Base-by-base conservation (phyloP, 2,329 filamentous ascomycete genomes). In the Scopulariopsis brevicaulis region DNA sequence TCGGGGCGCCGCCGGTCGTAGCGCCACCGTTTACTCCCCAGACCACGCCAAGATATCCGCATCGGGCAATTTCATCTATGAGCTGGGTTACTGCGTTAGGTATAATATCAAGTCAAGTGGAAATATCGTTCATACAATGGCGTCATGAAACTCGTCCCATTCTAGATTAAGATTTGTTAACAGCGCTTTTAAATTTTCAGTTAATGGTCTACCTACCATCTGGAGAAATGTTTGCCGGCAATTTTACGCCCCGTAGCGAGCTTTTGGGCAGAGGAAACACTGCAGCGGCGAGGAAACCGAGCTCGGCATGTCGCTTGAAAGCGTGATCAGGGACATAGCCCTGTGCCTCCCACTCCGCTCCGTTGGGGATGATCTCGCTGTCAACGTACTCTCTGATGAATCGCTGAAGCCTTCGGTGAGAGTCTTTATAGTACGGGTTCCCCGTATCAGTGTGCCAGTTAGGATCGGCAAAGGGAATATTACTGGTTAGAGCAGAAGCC, bases 391-490 rank as follows among this genome's bases (percentile, higher is more conserved):
- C 73, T 63, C 89, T 79, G 65, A 90, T 76, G 52, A 85, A 88
- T 65, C 78, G 80, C 69, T 86, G 86, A 63, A 95, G 71, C 52
- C 75, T 75, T 53, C 80, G 77, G 68, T 95, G 90, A 62, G 81
- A 86, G 37, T 90, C 88, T 54, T 81, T 87, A 76, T 85, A 95
- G 74, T 93, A 95, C 2, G 89, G 89, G 61, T 78, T 86, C 69
- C 86, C 86, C 77, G 90, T 94, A 58, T 83, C 77, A 3, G 83
- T 82, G 63, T 95, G 76, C 91, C 91, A 96, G 58, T 91, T 74
- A 2, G 90, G 89, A 70, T 96, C 91, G 32, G 85, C 89, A 66
- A 95, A 96, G 35, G 90, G 91, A 0, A 96, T 88, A 20, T 77
- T 70, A 66, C 84, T 89, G 43, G 53, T 40, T 28, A 53, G 50